phyloP scores from a whole-genome alignment of 345 rosid species.

The Salix koriyanagi region DNA sequence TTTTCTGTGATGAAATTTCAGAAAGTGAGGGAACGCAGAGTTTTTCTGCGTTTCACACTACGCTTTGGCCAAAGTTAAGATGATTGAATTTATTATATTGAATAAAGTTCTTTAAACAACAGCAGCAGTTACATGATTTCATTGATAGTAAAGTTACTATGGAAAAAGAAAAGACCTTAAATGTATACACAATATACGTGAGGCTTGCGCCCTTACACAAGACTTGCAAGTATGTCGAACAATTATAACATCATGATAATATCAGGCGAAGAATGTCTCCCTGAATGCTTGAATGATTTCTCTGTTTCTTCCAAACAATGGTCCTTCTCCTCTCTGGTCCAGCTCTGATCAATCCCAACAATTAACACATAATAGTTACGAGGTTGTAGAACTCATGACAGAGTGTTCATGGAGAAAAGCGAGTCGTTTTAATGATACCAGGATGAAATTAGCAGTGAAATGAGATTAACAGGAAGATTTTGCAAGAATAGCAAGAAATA shows the following conservation, averaged over 20 bases:
- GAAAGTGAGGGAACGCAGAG: background rate
- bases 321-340: conserved; percentile 87
- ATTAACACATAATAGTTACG: conserved; percentile 8
- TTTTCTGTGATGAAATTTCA: background rate
- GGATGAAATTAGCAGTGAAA: background rate
- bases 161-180: background rate
- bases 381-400: background rate
- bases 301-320: conserved; percentile 95
- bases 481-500: conserved; percentile 1
- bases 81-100: background rate
- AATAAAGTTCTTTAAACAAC: background rate
- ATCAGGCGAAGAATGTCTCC: conserved; percentile 86
- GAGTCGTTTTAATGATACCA: background rate
- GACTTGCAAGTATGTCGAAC: background rate
- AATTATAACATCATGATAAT: conserved; percentile 39
- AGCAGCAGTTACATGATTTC: background rate
- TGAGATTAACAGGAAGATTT: background rate
- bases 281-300: conserved; percentile 85
- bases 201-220: conserved; percentile 12
- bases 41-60: background rate
- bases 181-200: background rate
- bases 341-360: conserved; percentile 39
- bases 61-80: background rate
- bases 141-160: background rate
- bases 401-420: background rate